Conservation (phyloP, 345 rosid species). For the Pistacia atlantica region DNA sequence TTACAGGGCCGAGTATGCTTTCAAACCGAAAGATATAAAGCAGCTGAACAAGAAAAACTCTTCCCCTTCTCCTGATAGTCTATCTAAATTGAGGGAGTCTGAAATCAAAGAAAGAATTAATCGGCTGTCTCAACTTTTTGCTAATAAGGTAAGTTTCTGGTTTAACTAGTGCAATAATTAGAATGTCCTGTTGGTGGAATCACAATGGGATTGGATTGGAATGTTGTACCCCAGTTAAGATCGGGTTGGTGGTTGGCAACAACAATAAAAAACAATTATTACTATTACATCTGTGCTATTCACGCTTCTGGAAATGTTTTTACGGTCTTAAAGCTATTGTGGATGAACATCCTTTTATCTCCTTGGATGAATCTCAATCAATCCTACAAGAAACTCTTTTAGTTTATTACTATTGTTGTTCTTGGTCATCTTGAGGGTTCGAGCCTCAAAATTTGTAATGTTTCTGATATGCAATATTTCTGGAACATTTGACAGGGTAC, state of each 20-base stretch:
- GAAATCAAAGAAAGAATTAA: slow-evolving; percentile 69
- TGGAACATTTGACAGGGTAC: slow-evolving; percentile 41
- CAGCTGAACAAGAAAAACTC: slow-evolving; percentile 43
- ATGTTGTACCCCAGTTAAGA: too few species aligned
- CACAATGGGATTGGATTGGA: background rate
- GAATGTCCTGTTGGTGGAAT: background rate
- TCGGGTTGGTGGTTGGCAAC: too few species aligned
- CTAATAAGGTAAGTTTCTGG: slow-evolving; percentile 60
- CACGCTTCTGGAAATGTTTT: too few species aligned
- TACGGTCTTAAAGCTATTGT: background rate
- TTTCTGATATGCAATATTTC: too few species aligned
- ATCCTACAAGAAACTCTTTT: too few species aligned
- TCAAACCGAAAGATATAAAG: slow-evolving; percentile 84
- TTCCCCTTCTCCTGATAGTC: slow-evolving; percentile 57
- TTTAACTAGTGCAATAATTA: background rate
- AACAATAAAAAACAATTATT: too few species aligned
- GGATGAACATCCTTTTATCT: too few species aligned
- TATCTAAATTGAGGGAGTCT: slow-evolving; percentile 62
- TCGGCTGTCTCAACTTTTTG: slow-evolving; percentile 50
- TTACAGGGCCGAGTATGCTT: slow-evolving; percentile 74
- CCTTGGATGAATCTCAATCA: too few species aligned
- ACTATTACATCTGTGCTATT: too few species aligned
- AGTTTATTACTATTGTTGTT: too few species aligned
- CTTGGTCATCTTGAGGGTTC: too few species aligned
- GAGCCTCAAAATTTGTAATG: too few species aligned